Evolutionary conservation across 2,329 filamentous ascomycete genomes (phyloP).

Genomic region (Fonsecaea pedrosoi): DNA sequence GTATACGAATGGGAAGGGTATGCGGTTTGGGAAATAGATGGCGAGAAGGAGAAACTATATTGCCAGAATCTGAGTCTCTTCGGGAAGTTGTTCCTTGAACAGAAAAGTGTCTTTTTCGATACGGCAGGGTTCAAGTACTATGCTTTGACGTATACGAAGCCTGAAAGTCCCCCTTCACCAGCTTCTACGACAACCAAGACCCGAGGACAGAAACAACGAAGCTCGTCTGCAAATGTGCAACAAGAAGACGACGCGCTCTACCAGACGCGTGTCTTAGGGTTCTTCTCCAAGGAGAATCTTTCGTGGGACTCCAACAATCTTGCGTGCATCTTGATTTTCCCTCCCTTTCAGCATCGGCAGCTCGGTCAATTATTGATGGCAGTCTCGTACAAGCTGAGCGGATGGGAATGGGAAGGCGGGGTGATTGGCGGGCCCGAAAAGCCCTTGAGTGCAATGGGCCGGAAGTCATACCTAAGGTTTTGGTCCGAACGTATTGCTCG

Average conservation of each 20-base stretch:
- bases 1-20: constrained; percentile 82
- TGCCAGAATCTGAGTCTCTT: constrained; percentile 96
- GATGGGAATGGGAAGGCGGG: constrained; percentile 68
- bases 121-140: constrained; percentile 95
- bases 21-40: constrained; percentile 91
- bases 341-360: constrained; percentile 91
- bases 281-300: constrained; percentile 98
- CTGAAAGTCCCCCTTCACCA: neutral
- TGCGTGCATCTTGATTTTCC: constrained; percentile 94
- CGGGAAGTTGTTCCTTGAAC: constrained; percentile 95
- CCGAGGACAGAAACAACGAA: constrained; percentile 33
- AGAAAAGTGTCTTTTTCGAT: constrained; percentile 98
- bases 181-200: constrained; percentile 27
- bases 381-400: constrained; percentile 88
- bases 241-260: constrained; percentile 44
- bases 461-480: constrained; percentile 80
- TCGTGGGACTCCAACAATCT: constrained; percentile 99
- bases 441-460: constrained; percentile 84
- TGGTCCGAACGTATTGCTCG: constrained; percentile 85
- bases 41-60: constrained; percentile 85
- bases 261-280: constrained; percentile 74
- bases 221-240: constrained; percentile 25
- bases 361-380: constrained; percentile 90
- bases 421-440: constrained; percentile 92
- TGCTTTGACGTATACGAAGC: constrained; percentile 74